phyloP scores from a whole-genome alignment of 2,329 filamentous ascomycete species.

The Trichoderma aggressivum region DNA sequence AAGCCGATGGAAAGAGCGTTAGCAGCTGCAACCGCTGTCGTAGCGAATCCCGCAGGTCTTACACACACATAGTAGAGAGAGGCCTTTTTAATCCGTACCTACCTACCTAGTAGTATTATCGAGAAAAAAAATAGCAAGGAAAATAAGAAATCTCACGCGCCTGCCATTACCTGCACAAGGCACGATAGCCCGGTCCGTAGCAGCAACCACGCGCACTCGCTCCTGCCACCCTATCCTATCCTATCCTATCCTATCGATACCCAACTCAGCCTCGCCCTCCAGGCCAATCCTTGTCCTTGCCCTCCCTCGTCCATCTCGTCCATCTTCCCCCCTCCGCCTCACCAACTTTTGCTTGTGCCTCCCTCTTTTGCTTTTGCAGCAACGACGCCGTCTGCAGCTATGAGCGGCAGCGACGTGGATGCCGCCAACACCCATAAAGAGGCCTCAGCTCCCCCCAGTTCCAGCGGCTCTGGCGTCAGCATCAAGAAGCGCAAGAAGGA shows the following conservation, averaged over 20 bases:
- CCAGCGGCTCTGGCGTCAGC: constrained; percentile 32
- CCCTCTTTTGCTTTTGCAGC: neutral
- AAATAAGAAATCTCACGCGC: neutral
- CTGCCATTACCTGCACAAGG: neutral
- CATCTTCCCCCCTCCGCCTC: neutral
- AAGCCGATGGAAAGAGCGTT: neutral
- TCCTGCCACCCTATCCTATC: neutral
- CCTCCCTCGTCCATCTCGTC: neutral
- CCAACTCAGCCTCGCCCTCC: neutral
- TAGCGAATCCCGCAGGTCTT: neutral
- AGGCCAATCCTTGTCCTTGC: neutral
- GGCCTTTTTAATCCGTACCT: neutral
- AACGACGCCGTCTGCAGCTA: constrained; percentile 17
- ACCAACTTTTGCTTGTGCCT: neutral
- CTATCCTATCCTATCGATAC: neutral
- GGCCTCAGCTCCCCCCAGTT: constrained; percentile 13
- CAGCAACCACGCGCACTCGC: neutral
- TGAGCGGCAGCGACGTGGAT: constrained; percentile 31
- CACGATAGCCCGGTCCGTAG: neutral
- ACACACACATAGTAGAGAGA: neutral
- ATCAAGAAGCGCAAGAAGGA: constrained; percentile 73
- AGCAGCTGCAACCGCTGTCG: neutral
- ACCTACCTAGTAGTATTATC: no score
- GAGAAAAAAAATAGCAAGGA: neutral
- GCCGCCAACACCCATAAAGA: constrained; percentile 27